These are phyloP conservation scores for Saksenaea oblongispora DNA, from an alignment of 371 early-diverging fungal genomes.

Conservation along the genomic window DNA sequence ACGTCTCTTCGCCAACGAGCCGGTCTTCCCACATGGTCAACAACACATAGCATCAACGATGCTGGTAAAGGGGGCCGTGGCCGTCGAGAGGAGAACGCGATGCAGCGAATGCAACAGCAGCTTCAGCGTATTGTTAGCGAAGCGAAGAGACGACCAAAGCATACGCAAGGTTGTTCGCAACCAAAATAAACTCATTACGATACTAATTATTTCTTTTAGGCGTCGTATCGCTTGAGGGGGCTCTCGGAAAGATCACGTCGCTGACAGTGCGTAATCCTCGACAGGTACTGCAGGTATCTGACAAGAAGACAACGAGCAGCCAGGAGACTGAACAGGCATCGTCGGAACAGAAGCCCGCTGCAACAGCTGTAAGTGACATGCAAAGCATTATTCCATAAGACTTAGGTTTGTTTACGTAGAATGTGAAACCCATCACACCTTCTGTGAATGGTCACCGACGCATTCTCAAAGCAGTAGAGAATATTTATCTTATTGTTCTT, in stretches of 20 bases:
- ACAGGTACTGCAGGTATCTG: constrained; percentile 77
- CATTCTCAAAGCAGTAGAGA: constrained; percentile 76
- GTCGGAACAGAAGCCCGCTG: background rate
- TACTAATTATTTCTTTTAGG: constrained; percentile 1
- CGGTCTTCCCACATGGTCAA: constrained; percentile 45
- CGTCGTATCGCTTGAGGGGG: constrained; percentile 86
- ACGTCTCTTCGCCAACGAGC: constrained; percentile 70
- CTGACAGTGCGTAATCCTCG: constrained; percentile 88
- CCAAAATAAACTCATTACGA: background rate
- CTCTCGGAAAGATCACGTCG: constrained; percentile 91
- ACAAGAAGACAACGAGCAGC: constrained; percentile 15
- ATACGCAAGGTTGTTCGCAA: constrained; percentile 52
- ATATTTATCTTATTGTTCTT: constrained; percentile 74
- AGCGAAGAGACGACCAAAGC: constrained; percentile 84
- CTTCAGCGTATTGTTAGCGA: constrained; percentile 91
- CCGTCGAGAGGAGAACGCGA: constrained; percentile 56
- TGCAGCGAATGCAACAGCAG: constrained; percentile 88
- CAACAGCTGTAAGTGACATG: background rate
- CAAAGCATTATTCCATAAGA: background rate
- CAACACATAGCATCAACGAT: constrained; percentile 16
- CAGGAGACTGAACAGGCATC: background rate
- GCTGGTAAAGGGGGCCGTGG: constrained; percentile 21
- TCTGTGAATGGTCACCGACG: constrained; percentile 52
- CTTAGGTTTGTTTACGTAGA: background rate
- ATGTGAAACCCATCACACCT: constrained; percentile 8